Evolutionary conservation across 208 protist species (phyloP), one percentile per base, ranked within the genome.

Genomic region (Sergeia podlipaevii): DNA sequence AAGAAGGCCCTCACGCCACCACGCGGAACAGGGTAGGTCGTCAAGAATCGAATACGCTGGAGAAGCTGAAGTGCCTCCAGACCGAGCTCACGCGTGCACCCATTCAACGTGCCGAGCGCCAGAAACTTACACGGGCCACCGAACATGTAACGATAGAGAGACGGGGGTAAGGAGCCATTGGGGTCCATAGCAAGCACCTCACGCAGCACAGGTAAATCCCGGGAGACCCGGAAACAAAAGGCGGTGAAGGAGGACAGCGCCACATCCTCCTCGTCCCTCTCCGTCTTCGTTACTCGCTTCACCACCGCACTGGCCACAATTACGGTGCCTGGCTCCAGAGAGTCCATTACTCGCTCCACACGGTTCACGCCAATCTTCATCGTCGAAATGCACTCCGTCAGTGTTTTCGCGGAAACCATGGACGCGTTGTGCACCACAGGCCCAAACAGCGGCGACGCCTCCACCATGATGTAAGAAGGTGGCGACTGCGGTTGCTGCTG

Each of bases 111-210:
- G 32, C 62, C 55, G 26, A 84, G 46, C 38, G 62, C 65, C 28
- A 79, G 26, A 2, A 65, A 36, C 21, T 48, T 51, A 48, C 55
- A 73, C 18, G 62, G 51, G 10, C 70, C 70, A 5, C 51, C 57
- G 8, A 84, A 24, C 17, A 61, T 60, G 54, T 70, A 74, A 39
- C 70, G 72, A 37, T 70, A 74, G 17, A 84, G 70, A 20, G 63
- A 50, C 11, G 54, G 46, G 29, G 63, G 59, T 2, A 51, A 42
- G 3, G 42, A 45, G 28, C 63, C 63, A 2, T 62, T 43, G 18
- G 58, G 58, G 39, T 67, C 59, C 42, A 70, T 53, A 11, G 63
- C 48, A 15, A 77, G 55, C 23, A 71, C 52, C 13, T 74, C 60
- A 18, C 63, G 56, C 34, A 77, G 42, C 34, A 62, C 60, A 6